A percentile compares a stretch with the other conserved stretches of the same genome.
Conservation (phyloP, 371 early-diverging fungal genomes). For the Basidiobolus meristosporus region DNA sequence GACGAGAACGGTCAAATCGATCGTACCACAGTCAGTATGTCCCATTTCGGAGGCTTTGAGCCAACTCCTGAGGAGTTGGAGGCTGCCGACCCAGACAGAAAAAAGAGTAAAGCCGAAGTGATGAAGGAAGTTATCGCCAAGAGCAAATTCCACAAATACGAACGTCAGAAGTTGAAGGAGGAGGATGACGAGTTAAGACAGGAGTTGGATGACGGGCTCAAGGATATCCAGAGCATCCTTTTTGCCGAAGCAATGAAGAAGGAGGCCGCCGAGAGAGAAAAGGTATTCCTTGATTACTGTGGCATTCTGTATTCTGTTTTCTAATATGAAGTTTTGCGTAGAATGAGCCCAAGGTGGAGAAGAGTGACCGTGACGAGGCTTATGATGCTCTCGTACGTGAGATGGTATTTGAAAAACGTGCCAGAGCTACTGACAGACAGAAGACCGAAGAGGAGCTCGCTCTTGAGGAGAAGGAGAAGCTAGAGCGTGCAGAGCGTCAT, state of each 20-base stretch:
- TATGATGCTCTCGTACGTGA: conserved; percentile 71
- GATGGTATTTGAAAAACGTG: conserved; percentile 63
- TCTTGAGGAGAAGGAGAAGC: conserved; percentile 53
- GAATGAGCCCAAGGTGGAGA: conserved; percentile 5
- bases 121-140: conserved; percentile 96
- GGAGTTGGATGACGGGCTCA: conserved; percentile 76
- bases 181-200: conserved; percentile 15
- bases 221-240: conserved; percentile 55
- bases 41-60: conserved; percentile 80
- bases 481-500: conserved; percentile 72
- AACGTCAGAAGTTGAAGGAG: conserved; percentile 24
- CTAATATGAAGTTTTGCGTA: background rate
- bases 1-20: conserved; percentile 47
- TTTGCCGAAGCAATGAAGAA: conserved; percentile 10
- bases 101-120: conserved; percentile 72
- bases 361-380: conserved; percentile 3
- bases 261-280: conserved; percentile 3
- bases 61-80: conserved; percentile 10
- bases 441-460: conserved; percentile 90
- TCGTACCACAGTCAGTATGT: conserved; percentile 34
- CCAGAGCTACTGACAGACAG: conserved; percentile 71
- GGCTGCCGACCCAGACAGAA: conserved; percentile 5
- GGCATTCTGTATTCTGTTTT: no score
- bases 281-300: conserved; percentile 12
- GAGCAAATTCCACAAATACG: conserved; percentile 65